These are phyloP conservation scores for Fusarium stilboides DNA, from an alignment of 2,329 filamentous ascomycete genomes.

Conservation along the genomic window DNA sequence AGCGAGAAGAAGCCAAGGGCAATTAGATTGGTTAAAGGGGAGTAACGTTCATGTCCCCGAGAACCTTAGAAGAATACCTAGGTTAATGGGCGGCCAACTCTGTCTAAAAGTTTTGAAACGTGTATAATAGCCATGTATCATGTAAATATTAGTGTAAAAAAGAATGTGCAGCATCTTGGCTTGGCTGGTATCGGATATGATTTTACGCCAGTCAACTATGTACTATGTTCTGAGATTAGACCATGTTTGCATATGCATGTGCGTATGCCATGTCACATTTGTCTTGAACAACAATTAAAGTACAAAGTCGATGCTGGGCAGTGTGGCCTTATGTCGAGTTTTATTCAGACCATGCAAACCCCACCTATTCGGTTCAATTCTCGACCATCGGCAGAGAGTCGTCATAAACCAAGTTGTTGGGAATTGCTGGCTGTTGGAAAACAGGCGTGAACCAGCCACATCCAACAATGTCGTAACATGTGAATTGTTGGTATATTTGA, in stretches of 20 bases:
- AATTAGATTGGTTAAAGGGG: conserved; percentile 44
- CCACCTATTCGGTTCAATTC: not conserved
- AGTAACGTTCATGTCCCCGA: not conserved
- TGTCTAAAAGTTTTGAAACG: not conserved
- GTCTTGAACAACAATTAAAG: not conserved
- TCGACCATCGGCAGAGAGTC: not conserved
- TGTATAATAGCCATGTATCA: conserved; percentile 15
- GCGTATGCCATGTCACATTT: not conserved
- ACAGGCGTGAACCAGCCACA: conserved; percentile 12
- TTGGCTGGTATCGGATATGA: not conserved
- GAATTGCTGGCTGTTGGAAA: not conserved
- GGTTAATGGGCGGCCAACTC: not conserved
- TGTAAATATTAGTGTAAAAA: conserved; percentile 23
- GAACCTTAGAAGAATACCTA: not conserved
- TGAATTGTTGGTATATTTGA: conserved; percentile 13
- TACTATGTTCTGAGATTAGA: conserved; percentile 3
- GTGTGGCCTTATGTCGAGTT: not conserved
- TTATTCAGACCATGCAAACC: not conserved
- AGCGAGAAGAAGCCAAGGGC: conserved; percentile 64
- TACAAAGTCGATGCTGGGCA: not conserved
- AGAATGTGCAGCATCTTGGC: not conserved
- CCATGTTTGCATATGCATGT: not conserved
- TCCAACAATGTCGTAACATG: not conserved
- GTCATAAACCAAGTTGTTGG: conserved; percentile 14
- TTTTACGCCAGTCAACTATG: not conserved